phyloP scores from a whole-genome alignment of 352 stramenopile species.

The Phytophthora uliginosa region DNA sequence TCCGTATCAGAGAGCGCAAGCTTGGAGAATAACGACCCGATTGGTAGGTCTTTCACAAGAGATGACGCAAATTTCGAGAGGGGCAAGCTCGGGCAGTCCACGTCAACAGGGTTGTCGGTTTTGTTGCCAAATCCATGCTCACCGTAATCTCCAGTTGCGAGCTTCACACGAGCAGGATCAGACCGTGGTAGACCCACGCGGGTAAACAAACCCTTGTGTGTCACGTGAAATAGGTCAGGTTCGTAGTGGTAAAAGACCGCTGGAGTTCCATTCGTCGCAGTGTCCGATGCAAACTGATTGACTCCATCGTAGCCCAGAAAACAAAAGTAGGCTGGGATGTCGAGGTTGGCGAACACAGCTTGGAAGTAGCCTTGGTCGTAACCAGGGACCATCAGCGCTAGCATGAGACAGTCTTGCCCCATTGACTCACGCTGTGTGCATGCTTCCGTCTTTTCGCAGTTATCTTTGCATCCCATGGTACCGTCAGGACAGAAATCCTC shows the following conservation, averaged over 20 bases:
- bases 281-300: slow-evolving; percentile 40
- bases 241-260: slow-evolving; percentile 68
- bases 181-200: slow-evolving; percentile 48
- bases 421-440: slow-evolving; percentile 42
- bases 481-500: slow-evolving; percentile 38
- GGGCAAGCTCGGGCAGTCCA: slow-evolving; percentile 50
- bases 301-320: slow-evolving; percentile 57
- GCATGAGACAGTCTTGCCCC: slow-evolving; percentile 44
- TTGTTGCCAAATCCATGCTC: slow-evolving; percentile 55
- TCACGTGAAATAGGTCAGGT: slow-evolving; percentile 58
- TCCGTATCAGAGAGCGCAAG: slow-evolving; percentile 43
- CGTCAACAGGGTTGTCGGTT: slow-evolving; percentile 55
- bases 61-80: slow-evolving; percentile 50
- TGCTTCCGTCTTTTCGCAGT: slow-evolving; percentile 51
- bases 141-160: slow-evolving; percentile 43
- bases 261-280: slow-evolving; percentile 22
- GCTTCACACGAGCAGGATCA: slow-evolving; percentile 36
- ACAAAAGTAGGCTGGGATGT: slow-evolving; percentile 70
- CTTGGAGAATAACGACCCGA: slow-evolving; percentile 40
- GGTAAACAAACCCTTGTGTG: slow-evolving; percentile 43
- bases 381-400: slow-evolving; percentile 53
- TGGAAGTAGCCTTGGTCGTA: slow-evolving; percentile 63
- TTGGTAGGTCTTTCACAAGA: slow-evolving; percentile 29
- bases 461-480: slow-evolving; percentile 52
- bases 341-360: slow-evolving; percentile 52